These are phyloP conservation scores for Raffaelea albimanens DNA, from an alignment of 2,329 filamentous ascomycete species.

Conservation along the genomic window DNA sequence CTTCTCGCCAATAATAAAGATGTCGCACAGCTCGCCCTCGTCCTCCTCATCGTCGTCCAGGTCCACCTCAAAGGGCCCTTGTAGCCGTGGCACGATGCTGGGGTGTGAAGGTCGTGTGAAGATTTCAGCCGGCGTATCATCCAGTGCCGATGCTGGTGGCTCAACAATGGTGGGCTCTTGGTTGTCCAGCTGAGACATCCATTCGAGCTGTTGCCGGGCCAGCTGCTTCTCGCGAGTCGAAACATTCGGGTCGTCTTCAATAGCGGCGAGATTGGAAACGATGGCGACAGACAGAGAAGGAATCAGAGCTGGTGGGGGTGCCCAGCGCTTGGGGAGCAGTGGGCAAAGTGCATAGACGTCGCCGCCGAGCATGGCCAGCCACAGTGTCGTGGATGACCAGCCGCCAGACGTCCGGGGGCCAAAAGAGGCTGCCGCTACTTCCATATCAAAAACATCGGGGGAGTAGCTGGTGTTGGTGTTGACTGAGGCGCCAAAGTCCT, in stretches of 20 bases:
- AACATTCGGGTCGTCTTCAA: conserved; percentile 49
- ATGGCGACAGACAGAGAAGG: conserved; percentile 77
- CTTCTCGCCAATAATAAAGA: conserved; percentile 53
- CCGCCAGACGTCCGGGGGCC: conserved; percentile 57
- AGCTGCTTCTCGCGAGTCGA: conserved; percentile 44
- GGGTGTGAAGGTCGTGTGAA: conserved; percentile 48
- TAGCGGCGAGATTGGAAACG: conserved; percentile 59
- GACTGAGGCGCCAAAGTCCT: conserved; percentile 73
- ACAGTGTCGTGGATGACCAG: conserved; percentile 94
- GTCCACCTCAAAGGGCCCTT: conserved; percentile 52
- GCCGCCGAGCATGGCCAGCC: conserved; percentile 90
- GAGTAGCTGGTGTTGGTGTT: conserved; percentile 75
- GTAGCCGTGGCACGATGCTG: conserved; percentile 48
- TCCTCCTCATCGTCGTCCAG: conserved; percentile 49
- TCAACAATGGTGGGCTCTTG: conserved; percentile 52
- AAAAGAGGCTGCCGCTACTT: conserved; percentile 84
- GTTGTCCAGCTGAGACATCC: conserved; percentile 57
- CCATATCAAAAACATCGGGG: conserved; percentile 84
- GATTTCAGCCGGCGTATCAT: conserved; percentile 43
- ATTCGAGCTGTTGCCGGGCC: conserved; percentile 55
- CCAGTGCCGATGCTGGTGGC: conserved; percentile 20
- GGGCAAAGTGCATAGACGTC: conserved; percentile 92
- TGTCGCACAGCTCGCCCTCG: conserved; percentile 49
- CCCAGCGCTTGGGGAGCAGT: conserved; percentile 78
- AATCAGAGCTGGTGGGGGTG: conserved; percentile 64